A percentile compares a stretch with the other conserved stretches of the same genome.
Evolutionary conservation across 202 grass and related monocot species (phyloP).

Genomic region (Schoenoplectus triqueter): DNA sequence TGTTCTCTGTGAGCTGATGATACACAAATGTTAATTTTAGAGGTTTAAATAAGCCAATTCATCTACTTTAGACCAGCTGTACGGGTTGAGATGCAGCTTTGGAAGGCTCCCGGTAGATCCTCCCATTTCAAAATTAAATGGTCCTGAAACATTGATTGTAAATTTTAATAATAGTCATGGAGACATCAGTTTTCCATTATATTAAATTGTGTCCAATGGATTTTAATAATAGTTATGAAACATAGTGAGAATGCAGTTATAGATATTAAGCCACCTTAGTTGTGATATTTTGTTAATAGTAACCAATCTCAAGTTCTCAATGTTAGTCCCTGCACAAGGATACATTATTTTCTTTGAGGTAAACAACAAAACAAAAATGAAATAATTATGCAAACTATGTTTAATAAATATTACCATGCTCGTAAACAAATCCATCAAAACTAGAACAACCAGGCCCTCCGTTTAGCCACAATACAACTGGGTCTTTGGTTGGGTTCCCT

Average conservation of each 20-base stretch:
- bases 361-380: not conserved
- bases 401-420: conserved; percentile 63
- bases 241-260: conserved; percentile 2
- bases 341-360: not conserved
- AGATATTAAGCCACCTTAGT: not conserved
- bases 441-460: conserved; percentile 92
- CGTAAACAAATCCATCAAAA: conserved; percentile 97
- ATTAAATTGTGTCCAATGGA: not conserved
- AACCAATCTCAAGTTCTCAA: conserved; percentile 6
- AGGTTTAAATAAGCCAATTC: not conserved
- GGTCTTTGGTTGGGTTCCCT: conserved; percentile 58
- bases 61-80: conserved; percentile 93
- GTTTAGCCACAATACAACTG: conserved; percentile 93
- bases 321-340: not conserved
- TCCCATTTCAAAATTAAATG: conserved; percentile 84
- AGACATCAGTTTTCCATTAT: not conserved
- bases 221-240: not conserved
- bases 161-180: not conserved
- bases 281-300: not conserved
- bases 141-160: conserved; percentile 51
- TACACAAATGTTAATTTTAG: conserved; percentile 25
- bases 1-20: not conserved
- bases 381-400: not conserved
- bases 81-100: conserved; percentile 89
- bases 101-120: conserved; percentile 53